phyloP scores from a whole-genome alignment of 108 stramenopile genomes.

The Hondaea fermentalgiana region DNA sequence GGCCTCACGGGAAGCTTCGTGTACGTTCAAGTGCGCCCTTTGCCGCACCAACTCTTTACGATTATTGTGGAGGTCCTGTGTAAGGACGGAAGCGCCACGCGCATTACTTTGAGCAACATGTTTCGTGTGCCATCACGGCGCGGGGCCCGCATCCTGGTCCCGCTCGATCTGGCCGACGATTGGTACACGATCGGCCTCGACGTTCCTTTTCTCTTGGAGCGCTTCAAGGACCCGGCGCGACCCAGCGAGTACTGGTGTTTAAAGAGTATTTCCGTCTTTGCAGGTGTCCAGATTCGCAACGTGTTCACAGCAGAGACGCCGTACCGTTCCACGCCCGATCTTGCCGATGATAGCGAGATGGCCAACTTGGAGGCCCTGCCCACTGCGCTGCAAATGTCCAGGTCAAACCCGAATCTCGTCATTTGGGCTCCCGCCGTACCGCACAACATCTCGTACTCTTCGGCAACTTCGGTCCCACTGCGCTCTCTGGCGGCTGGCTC shows the following conservation, averaged over 20 bases:
- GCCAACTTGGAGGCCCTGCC: not conserved
- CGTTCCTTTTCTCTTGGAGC: not conserved
- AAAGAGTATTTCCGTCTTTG: not conserved
- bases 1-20: not conserved
- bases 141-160: not conserved
- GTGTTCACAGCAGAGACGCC: not conserved
- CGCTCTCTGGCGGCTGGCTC: not conserved
- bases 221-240: not conserved
- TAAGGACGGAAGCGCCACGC: not conserved
- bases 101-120: constrained; percentile 7
- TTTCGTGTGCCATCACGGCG: not conserved
- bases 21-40: not conserved
- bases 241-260: not conserved
- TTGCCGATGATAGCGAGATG: not conserved
- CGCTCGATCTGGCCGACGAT: not conserved
- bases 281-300: not conserved
- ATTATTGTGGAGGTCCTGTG: not conserved
- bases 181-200: constrained; percentile 5
- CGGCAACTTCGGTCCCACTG: not conserved
- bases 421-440: not conserved
- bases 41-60: constrained; percentile 4
- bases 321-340: not conserved
- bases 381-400: not conserved
- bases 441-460: not conserved
- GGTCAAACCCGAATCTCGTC: not conserved